Base-by-base conservation (phyloP, 1,284 basidiomycete genomes). In the Irpex sp. region DNA sequence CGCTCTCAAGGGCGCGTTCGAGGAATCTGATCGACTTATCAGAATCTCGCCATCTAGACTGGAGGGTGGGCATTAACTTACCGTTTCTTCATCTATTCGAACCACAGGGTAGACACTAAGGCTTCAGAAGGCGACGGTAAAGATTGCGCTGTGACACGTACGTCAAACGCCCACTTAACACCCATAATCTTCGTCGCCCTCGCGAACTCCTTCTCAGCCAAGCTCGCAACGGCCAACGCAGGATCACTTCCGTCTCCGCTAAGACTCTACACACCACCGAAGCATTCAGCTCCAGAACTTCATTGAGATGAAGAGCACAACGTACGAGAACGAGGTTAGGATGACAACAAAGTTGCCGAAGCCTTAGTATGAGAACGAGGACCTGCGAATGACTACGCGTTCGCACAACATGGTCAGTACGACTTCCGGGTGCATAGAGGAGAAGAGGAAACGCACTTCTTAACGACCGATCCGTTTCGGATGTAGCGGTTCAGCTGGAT, bases 161-260 rank as follows among this genome's bases (percentile, higher is more conserved):
- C 86, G 64, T 79, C 71, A 0, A 74, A 70, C 4, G 86, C 83
- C 83, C 85, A 87, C 35, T 74, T 60, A 1, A 69, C 61, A 9
- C 86, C 86, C 81, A 88, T 84, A n/a, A 75, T 63, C 67, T 80
- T 83, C 60, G 73, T 78, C 2, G 88, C 87, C 15, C 86, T 79
- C 2, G 77, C 81, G 19, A 82, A 70, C 65, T 88, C 87, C 66
- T 81, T 85, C 19, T 84, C 85, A 15, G 72, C 72, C 37, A 82
- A 80, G 43, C 76, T 77, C 4, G 76, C 79, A 31, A 85, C 70
- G 5, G 85, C 67, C 36, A 81, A 64, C 0, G 80, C 80, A 0
- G 84, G 83, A 65, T 87, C 85, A 33, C 79, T 81, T 57, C 80
- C 78, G 0, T 78, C 73, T 65, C 80, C 76, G 26, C 53, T 55